Evolutionary conservation across 192 early-diverging fungal genomes (phyloP), one percentile per base, ranked within the genome.

Genomic region (Umbelopsis sp.): DNA sequence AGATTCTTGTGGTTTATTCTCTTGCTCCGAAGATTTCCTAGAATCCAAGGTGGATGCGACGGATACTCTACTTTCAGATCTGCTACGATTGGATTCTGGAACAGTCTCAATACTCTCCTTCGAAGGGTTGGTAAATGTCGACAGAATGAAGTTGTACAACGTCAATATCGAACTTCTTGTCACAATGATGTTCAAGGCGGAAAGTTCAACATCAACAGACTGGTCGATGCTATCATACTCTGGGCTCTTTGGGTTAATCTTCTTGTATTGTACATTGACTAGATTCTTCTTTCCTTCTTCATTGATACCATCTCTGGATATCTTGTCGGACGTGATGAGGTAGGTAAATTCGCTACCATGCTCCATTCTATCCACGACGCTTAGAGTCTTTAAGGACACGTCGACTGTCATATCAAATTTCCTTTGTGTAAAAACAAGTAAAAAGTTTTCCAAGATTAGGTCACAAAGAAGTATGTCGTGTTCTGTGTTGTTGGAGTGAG

Each of bases 71-170:
- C 56, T 62, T 8, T 62, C 56, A 34, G 16, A 14, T 20, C 56
- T 22, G 34, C 26, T 26, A 2, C 26, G 26, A 20, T 6, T n/a
- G 3, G 56, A 62, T 17, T 8, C 44, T 26, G 65, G 16, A 32
- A 31, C 4, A 4, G n/a, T 26, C 34, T 79, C 74, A 22, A 45
- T 45, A 14, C 73, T 56, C 32, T 74, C 43, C 22, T n/a, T 65
- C 3, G 75, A 22, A 24, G 75, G 75, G 32, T 53, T 66, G 8
- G 75, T 78, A 52, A 91, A 91, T 16, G 89, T 87, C 45, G 80
- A 83, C 43, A 91, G 77, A 12, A 94, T 84, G 62, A 92, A 93
- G 65, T 94, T 89, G 76, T 95, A 93, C 11, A 92, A 76, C 5
- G 85, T 86, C 43, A 94, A 74, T 20, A 96, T 87, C 34, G 86